phyloP scores from a whole-genome alignment of 805 yeast genomes.

The Zygosaccharomyces siamensis region DNA sequence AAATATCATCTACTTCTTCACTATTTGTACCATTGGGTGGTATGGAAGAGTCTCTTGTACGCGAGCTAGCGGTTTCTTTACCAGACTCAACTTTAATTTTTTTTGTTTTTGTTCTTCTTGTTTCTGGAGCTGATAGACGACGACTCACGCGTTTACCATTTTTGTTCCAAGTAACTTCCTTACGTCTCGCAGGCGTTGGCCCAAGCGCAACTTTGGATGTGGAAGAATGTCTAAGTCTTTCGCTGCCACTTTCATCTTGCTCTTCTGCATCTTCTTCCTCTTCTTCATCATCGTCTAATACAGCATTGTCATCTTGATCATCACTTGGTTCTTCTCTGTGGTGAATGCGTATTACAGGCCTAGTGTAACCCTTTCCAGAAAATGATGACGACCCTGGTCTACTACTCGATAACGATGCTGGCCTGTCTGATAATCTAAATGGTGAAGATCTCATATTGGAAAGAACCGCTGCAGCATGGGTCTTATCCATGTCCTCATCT shows the following conservation, averaged over 20 bases:
- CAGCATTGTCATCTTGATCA: constrained; percentile 20
- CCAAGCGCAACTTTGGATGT: constrained; percentile 1
- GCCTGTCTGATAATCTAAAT: constrained; percentile 20
- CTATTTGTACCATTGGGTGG: constrained; percentile 5
- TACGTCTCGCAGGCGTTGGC: constrained; percentile 5
- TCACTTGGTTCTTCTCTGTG: constrained; percentile 18
- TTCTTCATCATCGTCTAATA: constrained; percentile 20
- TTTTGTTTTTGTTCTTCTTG: constrained; percentile 6
- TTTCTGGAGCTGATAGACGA: constrained; percentile 18
- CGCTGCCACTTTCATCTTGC: constrained; percentile 5
- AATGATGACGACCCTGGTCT: constrained; percentile 31
- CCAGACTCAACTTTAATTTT: constrained; percentile 2
- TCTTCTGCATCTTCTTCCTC: constrained; percentile 15
- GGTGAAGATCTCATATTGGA: constrained; percentile 36
- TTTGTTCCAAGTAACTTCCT: constrained; percentile 34
- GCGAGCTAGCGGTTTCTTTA: not conserved
- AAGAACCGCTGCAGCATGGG: constrained; percentile 33
- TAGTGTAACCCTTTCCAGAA: constrained; percentile 17
- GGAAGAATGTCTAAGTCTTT: constrained; percentile 1
- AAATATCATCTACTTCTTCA: constrained; percentile 10
- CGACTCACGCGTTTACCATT: constrained; percentile 31
- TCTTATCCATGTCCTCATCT: constrained; percentile 29
- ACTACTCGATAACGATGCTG: constrained; percentile 14
- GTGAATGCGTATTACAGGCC: constrained; percentile 28
- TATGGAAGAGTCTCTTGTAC: constrained; percentile 1